Percentiles rank a stretch among this genome's conserved stretches.
These are phyloP conservation scores for Orbilia quercus DNA, from an alignment of 2,329 filamentous ascomycete species.

Conservation along the genomic window DNA sequence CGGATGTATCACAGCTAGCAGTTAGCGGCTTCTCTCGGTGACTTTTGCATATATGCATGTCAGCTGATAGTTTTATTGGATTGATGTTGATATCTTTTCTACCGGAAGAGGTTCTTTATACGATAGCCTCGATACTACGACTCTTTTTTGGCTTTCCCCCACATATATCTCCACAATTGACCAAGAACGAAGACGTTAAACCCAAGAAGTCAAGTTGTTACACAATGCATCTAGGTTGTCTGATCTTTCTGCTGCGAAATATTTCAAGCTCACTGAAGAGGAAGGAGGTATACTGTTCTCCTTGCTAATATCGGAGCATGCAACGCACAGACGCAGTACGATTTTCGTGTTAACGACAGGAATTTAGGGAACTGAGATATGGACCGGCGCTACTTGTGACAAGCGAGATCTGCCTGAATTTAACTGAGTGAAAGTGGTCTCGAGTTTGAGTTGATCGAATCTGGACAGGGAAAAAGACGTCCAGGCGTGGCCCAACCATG, in stretches of 20 bases:
- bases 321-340: constrained; percentile 50
- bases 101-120: too few species aligned
- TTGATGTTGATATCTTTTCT: neutral
- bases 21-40: constrained; percentile 5
- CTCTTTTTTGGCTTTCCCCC: too few species aligned
- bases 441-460: constrained; percentile 12
- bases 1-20: constrained; percentile 32
- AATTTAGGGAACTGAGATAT: constrained; percentile 2
- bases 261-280: constrained; percentile 22
- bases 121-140: too few species aligned
- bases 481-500: too few species aligned
- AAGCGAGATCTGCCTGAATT: constrained; percentile 12
- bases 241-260: constrained; percentile 18
- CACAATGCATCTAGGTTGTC: constrained; percentile 29
- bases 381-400: constrained; percentile 4
- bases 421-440: constrained; percentile 20
- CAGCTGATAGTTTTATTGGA: constrained; percentile 17
- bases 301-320: constrained; percentile 36
- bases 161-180: constrained; percentile 25
- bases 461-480: neutral
- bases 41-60: constrained; percentile 3
- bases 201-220: constrained; percentile 31
- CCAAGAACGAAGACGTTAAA: constrained; percentile 1
- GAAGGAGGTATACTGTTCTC: constrained; percentile 42
- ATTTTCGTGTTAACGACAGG: neutral